Conservation (phyloP, 495 filamentous ascomycete species). For the Penicillium parvum region DNA sequence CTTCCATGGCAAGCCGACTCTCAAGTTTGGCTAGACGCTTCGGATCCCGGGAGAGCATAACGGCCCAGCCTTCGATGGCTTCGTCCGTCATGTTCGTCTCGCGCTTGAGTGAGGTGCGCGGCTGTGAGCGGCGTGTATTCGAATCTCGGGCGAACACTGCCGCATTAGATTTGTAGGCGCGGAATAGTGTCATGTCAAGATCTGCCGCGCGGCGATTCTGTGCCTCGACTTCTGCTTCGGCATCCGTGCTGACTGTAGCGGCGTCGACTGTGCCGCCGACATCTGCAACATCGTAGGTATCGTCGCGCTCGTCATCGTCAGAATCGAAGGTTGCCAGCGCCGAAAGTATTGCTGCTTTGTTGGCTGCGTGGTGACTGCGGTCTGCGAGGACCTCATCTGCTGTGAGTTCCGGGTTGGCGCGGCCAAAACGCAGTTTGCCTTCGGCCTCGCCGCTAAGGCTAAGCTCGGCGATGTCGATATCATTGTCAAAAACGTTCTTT, state of each 20-base stretch:
- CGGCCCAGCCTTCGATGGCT: slow-evolving; percentile 86
- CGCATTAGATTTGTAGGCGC: slow-evolving; percentile 56
- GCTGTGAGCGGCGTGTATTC: slow-evolving; percentile 57
- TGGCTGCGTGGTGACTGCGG: slow-evolving; percentile 50
- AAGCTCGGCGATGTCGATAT: slow-evolving; percentile 77
- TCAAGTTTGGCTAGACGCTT: slow-evolving; percentile 61
- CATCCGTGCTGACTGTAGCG: slow-evolving; percentile 36
- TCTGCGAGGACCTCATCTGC: slow-evolving; percentile 59
- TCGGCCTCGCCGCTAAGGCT: slow-evolving; percentile 40
- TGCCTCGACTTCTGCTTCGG: slow-evolving; percentile 35
- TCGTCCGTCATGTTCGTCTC: slow-evolving; percentile 91
- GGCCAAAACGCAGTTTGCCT: slow-evolving; percentile 70
- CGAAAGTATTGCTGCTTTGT: slow-evolving; percentile 86
- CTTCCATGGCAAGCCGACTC: slow-evolving; percentile 55
- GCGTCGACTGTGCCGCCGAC: slow-evolving; percentile 82
- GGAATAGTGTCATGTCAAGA: slow-evolving; percentile 55
- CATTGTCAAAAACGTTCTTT: slow-evolving; percentile 66
- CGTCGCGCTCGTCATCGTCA: slow-evolving; percentile 95
- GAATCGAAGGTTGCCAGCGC: slow-evolving; percentile 88
- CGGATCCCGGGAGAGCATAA: slow-evolving; percentile 77
- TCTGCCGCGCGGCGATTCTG: slow-evolving; percentile 22
- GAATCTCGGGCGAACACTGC: slow-evolving; percentile 66
- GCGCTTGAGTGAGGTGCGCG: slow-evolving; percentile 59
- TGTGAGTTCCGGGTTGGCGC: slow-evolving; percentile 55
- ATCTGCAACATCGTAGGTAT: slow-evolving; percentile 90